phyloP scores from a whole-genome alignment of 2,329 filamentous ascomycete species.

The Hymenoscyphus occultus region DNA sequence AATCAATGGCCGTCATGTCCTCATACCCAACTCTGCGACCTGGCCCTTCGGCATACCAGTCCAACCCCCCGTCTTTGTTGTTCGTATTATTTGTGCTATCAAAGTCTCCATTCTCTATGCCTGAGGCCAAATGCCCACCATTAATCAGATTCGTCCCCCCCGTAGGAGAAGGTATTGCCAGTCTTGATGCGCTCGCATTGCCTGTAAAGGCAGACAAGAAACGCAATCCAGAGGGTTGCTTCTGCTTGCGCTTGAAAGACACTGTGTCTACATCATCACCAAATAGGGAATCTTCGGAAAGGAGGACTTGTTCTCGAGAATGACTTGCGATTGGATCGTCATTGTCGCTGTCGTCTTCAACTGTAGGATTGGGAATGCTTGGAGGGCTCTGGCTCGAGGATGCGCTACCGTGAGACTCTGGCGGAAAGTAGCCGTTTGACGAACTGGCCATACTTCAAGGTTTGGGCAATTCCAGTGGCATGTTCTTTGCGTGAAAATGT shows the following conservation, averaged over 20 bases:
- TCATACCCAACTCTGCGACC: slow-evolving; percentile 91
- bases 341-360: slow-evolving; percentile 43
- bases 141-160: slow-evolving; percentile 21
- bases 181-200: slow-evolving; percentile 22
- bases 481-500: slow-evolving; percentile 9
- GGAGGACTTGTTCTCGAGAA: slow-evolving; percentile 38
- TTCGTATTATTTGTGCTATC: slow-evolving; percentile 18
- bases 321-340: slow-evolving; percentile 34
- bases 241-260: slow-evolving; percentile 71
- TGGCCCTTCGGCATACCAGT: slow-evolving; percentile 90
- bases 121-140: slow-evolving; percentile 20
- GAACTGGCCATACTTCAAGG: slow-evolving; percentile 36
- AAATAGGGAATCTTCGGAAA: slow-evolving; percentile 56
- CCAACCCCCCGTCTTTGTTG: slow-evolving; percentile 51
- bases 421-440: slow-evolving; percentile 28
- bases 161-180: slow-evolving; percentile 30
- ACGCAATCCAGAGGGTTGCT: slow-evolving; percentile 30
- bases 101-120: slow-evolving; percentile 17
- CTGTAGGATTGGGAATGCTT: slow-evolving; percentile 23
- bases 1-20: slow-evolving; percentile 95
- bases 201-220: slow-evolving; percentile 33
- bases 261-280: slow-evolving; percentile 50
- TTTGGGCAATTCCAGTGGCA: slow-evolving; percentile 20
- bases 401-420: slow-evolving; percentile 23
- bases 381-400: slow-evolving; percentile 30